Evolutionary conservation across 768 basidiomycete genomes (phyloP).

Genomic region (Leccinum truebloodii): DNA sequence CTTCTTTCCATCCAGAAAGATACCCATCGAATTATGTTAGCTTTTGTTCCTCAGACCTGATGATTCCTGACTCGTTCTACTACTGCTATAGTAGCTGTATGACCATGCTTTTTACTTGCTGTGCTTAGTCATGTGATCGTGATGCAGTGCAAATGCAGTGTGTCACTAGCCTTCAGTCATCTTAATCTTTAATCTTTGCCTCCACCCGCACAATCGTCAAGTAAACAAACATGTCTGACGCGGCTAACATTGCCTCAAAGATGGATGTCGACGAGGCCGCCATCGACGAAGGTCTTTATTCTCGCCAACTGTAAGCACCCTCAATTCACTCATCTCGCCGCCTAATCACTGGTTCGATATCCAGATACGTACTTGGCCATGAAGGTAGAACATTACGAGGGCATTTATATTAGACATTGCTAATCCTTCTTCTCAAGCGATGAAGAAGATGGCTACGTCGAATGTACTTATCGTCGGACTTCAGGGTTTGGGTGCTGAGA

Average conservation of each 20-base stretch:
- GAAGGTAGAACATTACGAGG: conserved; percentile 59
- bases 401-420: conserved; percentile 2
- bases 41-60: not conserved
- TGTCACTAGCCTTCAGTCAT: not conserved
- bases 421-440: conserved; percentile 58
- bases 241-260: conserved; percentile 40
- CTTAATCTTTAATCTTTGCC: conserved; percentile 12
- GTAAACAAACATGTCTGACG: conserved; percentile 36
- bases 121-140: conserved; percentile 25
- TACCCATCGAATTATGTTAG: not conserved
- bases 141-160: not conserved
- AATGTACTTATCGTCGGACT: conserved; percentile 93
- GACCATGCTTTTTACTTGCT: not conserved
- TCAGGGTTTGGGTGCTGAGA: conserved; percentile 93
- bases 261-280: conserved; percentile 88
- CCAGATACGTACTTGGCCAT: conserved; percentile 92
- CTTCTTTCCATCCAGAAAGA: not conserved
- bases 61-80: not conserved
- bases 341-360: conserved; percentile 21
- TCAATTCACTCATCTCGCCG: conserved; percentile 14
- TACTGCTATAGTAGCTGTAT: not conserved
- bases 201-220: conserved; percentile 4
- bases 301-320: conserved; percentile 80
- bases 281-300: conserved; percentile 93
- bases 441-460: conserved; percentile 98